phyloP scores from a whole-genome alignment of 2,329 filamentous ascomycete species.

The Penicillium hesseltinei region DNA sequence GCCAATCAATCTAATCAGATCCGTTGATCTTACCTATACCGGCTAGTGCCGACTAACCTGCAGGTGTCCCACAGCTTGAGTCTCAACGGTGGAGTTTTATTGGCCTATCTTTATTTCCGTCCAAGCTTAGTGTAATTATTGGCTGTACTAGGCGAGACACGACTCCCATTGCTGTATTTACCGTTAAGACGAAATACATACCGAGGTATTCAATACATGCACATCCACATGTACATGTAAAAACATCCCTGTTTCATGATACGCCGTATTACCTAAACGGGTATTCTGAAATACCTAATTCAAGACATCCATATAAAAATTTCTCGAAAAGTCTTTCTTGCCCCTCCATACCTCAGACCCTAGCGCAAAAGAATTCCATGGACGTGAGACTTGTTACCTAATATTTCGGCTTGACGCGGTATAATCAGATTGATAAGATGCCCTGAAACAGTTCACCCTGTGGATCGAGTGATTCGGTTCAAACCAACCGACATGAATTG shows the following conservation, averaged over 20 bases:
- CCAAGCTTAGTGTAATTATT: background rate
- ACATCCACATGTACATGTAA: background rate
- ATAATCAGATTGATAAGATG: constrained; percentile 15
- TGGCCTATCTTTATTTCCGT: background rate
- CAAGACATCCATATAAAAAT: background rate
- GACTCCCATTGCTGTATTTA: background rate
- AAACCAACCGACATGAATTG: background rate
- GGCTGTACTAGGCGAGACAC: background rate
- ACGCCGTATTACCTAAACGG: background rate
- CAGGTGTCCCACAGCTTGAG: background rate
- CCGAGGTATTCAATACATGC: background rate
- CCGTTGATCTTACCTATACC: constrained; percentile 14
- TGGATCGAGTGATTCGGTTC: constrained; percentile 1
- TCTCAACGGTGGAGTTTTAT: background rate
- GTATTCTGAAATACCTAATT: background rate
- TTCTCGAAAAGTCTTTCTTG: background rate
- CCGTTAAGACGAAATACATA: background rate
- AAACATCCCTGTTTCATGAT: background rate
- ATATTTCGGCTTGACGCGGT: constrained; percentile 2
- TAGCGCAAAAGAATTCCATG: background rate
- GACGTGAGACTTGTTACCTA: constrained; percentile 7
- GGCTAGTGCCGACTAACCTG: background rate
- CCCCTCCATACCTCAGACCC: background rate
- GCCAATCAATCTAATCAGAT: constrained; percentile 28
- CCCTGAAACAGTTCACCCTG: background rate